A percentile compares a stretch with the other conserved stretches of the same genome.
These are phyloP conservation scores for Suillus weaverae DNA, from an alignment of 768 basidiomycete species.

Conservation along the genomic window DNA sequence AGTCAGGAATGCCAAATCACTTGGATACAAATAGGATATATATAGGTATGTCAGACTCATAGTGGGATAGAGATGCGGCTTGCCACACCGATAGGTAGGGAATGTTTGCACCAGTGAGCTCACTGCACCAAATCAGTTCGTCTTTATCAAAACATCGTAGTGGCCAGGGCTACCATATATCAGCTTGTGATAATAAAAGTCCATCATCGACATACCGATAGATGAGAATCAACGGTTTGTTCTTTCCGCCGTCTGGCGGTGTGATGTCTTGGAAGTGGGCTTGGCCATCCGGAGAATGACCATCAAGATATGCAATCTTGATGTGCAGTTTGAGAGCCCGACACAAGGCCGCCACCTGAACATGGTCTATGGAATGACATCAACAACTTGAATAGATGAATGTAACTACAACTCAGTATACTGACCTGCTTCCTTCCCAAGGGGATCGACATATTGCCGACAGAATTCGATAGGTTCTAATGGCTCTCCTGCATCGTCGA, in stretches of 20 bases:
- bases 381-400: not conserved
- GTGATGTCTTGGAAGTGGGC: constrained; percentile 71
- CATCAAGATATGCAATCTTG: constrained; percentile 80
- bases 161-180: constrained; percentile 71
- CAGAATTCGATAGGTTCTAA: constrained; percentile 78
- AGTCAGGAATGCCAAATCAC: not conserved
- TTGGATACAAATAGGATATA: not conserved
- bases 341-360: constrained; percentile 77
- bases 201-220: constrained; percentile 58
- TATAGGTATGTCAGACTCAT: not conserved
- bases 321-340: constrained; percentile 66
- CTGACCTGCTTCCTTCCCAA: constrained; percentile 75
- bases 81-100: not conserved
- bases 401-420: not conserved
- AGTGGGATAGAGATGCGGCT: not conserved
- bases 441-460: constrained; percentile 71
- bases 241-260: constrained; percentile 29
- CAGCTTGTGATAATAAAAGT: constrained; percentile 7
- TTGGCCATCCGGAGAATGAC: constrained; percentile 44
- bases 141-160: constrained; percentile 62
- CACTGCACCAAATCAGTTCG: not conserved
- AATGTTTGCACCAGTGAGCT: not conserved
- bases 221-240: constrained; percentile 62
- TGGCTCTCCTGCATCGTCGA: not conserved
- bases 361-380: constrained; percentile 57